These are phyloP conservation scores for Inga oerstediana DNA, from an alignment of 306 rosid genomes.

Conservation along the genomic window DNA sequence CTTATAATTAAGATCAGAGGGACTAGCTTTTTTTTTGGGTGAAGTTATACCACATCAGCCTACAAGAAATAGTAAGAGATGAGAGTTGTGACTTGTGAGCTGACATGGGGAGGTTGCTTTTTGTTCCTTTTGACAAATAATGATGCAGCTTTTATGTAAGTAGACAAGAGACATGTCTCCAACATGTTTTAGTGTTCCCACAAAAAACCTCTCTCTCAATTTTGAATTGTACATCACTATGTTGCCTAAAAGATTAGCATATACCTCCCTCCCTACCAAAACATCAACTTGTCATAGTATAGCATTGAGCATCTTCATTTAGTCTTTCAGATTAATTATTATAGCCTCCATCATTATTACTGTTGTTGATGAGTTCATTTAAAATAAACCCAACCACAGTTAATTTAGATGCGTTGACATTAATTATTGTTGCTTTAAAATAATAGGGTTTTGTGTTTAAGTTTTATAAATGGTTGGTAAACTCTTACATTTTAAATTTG, in stretches of 20 bases:
- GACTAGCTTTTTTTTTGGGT: neutral
- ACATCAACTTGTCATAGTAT: constrained; percentile 18
- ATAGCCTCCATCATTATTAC: constrained; percentile 37
- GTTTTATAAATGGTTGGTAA: neutral
- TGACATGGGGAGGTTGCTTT: constrained; percentile 19
- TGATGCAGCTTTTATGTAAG: constrained; percentile 33
- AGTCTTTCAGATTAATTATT: constrained; percentile 28
- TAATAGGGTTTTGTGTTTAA: neutral
- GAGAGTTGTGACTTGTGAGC: constrained; percentile 8
- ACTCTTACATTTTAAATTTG: too few species aligned
- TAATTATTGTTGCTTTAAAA: neutral
- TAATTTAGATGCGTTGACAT: neutral
- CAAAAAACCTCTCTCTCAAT: constrained; percentile 4
- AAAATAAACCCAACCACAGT: neutral
- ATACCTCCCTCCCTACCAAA: constrained; percentile 19
- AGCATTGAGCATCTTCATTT: constrained; percentile 34
- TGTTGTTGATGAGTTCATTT: neutral
- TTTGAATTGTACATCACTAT: constrained; percentile 36
- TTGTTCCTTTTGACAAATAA: constrained; percentile 29
- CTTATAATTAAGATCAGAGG: too few species aligned
- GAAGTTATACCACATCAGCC: neutral
- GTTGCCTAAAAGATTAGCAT: constrained; percentile 53
- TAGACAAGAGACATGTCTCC: constrained; percentile 85
- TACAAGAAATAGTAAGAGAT: neutral
- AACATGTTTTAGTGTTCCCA: constrained; percentile 70